Evolutionary conservation across 2,329 filamentous ascomycete genomes (phyloP).

Genomic region (Sclerotinia spermophila): DNA sequence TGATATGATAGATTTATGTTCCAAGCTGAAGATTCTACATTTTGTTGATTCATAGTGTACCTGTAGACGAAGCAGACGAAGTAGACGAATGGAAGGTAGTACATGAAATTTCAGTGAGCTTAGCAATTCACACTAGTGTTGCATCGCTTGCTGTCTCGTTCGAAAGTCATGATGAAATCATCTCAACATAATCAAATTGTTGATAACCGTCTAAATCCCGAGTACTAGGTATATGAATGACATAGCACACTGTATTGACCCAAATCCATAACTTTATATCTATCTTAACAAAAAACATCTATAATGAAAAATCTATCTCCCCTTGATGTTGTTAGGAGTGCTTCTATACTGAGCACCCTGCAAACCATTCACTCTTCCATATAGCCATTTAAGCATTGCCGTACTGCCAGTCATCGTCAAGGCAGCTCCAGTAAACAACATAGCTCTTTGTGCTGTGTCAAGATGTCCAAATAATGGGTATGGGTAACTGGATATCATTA

Average conservation of each 20-base stretch:
- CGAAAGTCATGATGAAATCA: not conserved
- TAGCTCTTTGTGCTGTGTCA: constrained; percentile 59
- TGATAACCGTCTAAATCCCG: not conserved
- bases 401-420: constrained; percentile 69
- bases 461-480: constrained; percentile 79
- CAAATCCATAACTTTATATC: not conserved
- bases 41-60: not conserved
- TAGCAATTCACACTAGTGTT: not conserved
- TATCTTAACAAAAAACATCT: not conserved
- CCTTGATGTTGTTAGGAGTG: constrained; percentile 15
- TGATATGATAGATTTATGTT: not conserved
- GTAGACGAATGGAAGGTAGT: not conserved
- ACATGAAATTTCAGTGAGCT: not conserved
- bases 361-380: constrained; percentile 62
- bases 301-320: not conserved
- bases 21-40: not conserved
- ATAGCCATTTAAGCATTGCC: constrained; percentile 63
- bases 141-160: not conserved
- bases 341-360: constrained; percentile 39
- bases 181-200: not conserved
- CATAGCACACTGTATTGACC: not conserved
- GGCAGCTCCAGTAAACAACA: constrained; percentile 68
- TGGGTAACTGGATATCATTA: constrained; percentile 59
- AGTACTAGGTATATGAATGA: not conserved
- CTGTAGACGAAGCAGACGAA: not conserved